These are phyloP conservation scores for Onygenales sp. DNA, from an alignment of 2,329 filamentous ascomycete genomes.

Conservation along the genomic window DNA sequence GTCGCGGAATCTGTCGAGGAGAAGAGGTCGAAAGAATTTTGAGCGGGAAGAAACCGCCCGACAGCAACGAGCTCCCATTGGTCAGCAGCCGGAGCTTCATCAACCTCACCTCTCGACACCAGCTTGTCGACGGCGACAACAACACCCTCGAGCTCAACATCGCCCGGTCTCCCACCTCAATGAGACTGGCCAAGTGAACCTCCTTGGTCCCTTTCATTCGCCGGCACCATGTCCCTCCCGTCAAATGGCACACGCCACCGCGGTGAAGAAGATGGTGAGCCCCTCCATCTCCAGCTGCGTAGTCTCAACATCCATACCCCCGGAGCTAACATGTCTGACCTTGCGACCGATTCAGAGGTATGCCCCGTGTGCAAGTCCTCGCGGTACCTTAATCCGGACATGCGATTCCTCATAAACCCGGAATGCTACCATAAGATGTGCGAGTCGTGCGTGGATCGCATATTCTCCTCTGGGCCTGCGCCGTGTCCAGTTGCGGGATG, in stretches of 20 bases:
- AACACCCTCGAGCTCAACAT: background rate
- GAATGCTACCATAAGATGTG: constrained; percentile 99
- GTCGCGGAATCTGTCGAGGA: background rate
- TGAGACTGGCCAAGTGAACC: background rate
- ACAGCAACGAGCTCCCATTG: constrained; percentile 8
- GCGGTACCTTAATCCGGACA: constrained; percentile 86
- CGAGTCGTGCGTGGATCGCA: constrained; percentile 85
- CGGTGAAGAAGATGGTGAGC: constrained; percentile 32
- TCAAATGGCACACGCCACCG: constrained; percentile 24
- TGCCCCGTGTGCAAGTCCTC: constrained; percentile 97
- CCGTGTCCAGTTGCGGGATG: constrained; percentile 89
- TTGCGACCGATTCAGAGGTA: constrained; percentile 49
- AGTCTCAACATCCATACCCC: background rate
- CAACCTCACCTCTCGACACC: background rate
- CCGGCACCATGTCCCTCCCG: constrained; percentile 21
- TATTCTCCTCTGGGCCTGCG: constrained; percentile 85
- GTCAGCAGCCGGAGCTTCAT: constrained; percentile 1
- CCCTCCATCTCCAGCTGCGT: background rate
- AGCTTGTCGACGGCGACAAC: background rate
- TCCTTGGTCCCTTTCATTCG: background rate
- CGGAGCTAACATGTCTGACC: background rate
- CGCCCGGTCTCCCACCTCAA: no score
- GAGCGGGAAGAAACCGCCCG: background rate
- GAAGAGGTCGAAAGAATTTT: background rate
- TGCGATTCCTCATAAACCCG: constrained; percentile 92